phyloP scores from a whole-genome alignment of 306 rosid genomes.

The Medicago arabica region DNA sequence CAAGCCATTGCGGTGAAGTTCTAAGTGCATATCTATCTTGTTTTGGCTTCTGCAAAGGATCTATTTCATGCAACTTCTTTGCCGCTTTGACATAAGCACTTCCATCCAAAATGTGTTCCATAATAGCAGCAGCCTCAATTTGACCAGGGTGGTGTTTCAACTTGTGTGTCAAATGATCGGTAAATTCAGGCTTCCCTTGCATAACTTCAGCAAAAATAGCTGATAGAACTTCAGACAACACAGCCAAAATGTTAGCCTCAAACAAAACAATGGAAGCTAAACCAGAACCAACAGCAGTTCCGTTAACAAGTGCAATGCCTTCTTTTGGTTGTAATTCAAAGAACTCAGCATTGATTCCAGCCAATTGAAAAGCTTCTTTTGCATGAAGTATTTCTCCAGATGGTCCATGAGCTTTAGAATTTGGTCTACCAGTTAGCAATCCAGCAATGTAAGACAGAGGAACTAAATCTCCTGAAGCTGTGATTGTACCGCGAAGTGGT shows the following conservation, averaged over 20 bases:
- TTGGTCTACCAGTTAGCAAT: constrained; percentile 73
- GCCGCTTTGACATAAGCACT: constrained; percentile 81
- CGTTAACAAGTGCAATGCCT: constrained; percentile 89
- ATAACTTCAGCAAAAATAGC: constrained; percentile 84
- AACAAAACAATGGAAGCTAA: constrained; percentile 81
- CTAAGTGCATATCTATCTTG: constrained; percentile 89
- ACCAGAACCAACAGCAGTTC: constrained; percentile 92
- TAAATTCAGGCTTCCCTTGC: constrained; percentile 92
- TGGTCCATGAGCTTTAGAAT: constrained; percentile 72
- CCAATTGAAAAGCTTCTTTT: constrained; percentile 61
- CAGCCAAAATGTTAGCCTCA: constrained; percentile 69
- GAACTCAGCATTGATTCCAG: constrained; percentile 62
- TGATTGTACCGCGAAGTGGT: constrained; percentile 86
- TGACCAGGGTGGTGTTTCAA: constrained; percentile 94
- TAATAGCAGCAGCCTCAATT: constrained; percentile 91
- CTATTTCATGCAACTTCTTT: constrained; percentile 70
- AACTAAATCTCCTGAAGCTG: constrained; percentile 86
- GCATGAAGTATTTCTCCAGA: constrained; percentile 64
- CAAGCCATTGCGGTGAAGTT: constrained; percentile 98
- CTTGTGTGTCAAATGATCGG: constrained; percentile 86
- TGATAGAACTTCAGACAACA: constrained; percentile 70
- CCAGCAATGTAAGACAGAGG: constrained; percentile 93
- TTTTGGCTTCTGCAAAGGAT: constrained; percentile 82
- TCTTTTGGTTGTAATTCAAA: constrained; percentile 89
- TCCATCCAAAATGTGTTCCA: constrained; percentile 91